Conservation (phyloP, 805 yeast species). For the Huiozyma sinensis region DNA sequence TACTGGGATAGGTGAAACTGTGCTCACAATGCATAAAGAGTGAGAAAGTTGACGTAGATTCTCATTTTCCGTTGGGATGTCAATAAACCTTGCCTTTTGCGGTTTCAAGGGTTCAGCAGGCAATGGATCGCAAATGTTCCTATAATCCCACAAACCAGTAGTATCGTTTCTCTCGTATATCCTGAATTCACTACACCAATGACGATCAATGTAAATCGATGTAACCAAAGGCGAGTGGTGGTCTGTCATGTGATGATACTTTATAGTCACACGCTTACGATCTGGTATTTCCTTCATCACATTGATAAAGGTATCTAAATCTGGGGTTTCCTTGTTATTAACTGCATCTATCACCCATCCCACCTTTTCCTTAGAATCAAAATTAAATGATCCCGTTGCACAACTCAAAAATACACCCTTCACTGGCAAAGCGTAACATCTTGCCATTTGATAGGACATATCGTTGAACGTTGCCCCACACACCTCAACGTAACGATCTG, state of each 20-base stretch:
- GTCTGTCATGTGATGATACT: constrained; percentile 70
- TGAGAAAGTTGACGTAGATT: constrained; percentile 47
- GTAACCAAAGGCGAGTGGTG: constrained; percentile 61
- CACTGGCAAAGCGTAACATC: constrained; percentile 74
- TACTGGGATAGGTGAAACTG: constrained; percentile 55
- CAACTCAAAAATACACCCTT: constrained; percentile 72
- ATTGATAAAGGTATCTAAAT: constrained; percentile 63
- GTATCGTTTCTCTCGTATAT: constrained; percentile 52
- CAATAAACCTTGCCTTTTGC: constrained; percentile 58
- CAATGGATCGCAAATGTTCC: constrained; percentile 42
- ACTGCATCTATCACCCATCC: constrained; percentile 79
- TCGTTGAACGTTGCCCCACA: constrained; percentile 84
- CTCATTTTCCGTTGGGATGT: constrained; percentile 48
- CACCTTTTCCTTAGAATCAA: constrained; percentile 44
- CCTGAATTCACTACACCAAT: constrained; percentile 68
- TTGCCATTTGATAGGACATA: constrained; percentile 79
- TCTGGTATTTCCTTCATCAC: constrained; percentile 76
- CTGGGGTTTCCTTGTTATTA: constrained; percentile 65
- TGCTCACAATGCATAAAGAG: constrained; percentile 62
- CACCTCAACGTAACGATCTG: constrained; percentile 67
- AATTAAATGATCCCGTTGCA: constrained; percentile 65
- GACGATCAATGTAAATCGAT: constrained; percentile 69
- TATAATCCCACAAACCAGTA: constrained; percentile 50
- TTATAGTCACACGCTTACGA: constrained; percentile 54
- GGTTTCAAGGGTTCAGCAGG: constrained; percentile 44